Base-by-base conservation (phyloP, 148 eudicot species). In the Camellia lanceoleosa region DNA sequence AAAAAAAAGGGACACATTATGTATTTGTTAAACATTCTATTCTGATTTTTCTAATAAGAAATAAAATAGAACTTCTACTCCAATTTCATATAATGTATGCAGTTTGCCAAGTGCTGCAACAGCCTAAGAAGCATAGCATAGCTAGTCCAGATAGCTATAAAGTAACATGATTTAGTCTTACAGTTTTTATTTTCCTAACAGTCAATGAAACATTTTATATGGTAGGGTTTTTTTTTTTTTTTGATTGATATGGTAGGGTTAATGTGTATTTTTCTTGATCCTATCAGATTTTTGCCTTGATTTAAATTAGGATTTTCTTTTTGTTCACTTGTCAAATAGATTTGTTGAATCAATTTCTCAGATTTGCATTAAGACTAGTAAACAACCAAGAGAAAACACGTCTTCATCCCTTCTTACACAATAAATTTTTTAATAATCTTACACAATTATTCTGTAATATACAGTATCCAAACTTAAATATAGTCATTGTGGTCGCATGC, bases 391-490 rank as follows among this genome's bases (percentile, higher is more conserved):
- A 23, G 71, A 77, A 30, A 30, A 30, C 38, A 30, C 38, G 1
- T 49, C 52, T 49, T 55, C 59, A 55, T 55, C 59, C 12, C 10
- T 55, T 55, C 15, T 55, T 55, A 55, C 3, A 55, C 14, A 6
- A 7, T 2, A 8, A 8, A 7, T 7, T 7, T 55, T 55, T 55
- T 7, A 55, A 59, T 18, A 18, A 18, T 49, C 3, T 20, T 10
- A 71, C 19, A 30, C 74, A 49, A 41, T 49, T 51, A n/a, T 71
- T 41, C 41, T 51, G 74, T 59, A 51, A 71, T 49, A 71, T 9
- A 71, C 51, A 55, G 38, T 51, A 51, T 71, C 74, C 74, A 71
- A 49, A 11, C 74, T 71, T 10, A 71, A 20, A 49, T 55, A n/a
- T 52, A 51, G 56, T 71, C 59, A 20, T 19, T 19, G 42, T 10